Percentiles rank a stretch among this genome's conserved stretches.
phyloP scores from a whole-genome alignment of 2,329 filamentous ascomycete species.

The Claviceps quebecensis region DNA sequence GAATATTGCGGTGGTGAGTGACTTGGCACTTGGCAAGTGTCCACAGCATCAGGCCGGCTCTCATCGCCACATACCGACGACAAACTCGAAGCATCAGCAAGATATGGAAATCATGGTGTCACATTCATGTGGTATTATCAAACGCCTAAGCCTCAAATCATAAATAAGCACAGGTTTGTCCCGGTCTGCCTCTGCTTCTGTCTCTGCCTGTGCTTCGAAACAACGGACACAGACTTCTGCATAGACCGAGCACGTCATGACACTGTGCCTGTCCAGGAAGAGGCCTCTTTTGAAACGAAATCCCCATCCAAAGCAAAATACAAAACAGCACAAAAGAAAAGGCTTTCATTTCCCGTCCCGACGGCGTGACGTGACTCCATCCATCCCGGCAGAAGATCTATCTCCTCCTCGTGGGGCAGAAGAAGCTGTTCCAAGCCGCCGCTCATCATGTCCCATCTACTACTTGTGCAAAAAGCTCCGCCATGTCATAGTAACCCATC shows the following conservation, averaged over 20 bases:
- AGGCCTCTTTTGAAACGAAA: background rate
- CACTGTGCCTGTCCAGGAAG: background rate
- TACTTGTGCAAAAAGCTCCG: background rate
- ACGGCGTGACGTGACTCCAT: conserved; percentile 19
- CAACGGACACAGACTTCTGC: too few relatives aligned
- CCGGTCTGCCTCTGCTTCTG: too few relatives aligned
- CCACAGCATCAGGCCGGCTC: too few relatives aligned
- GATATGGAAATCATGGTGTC: too few relatives aligned
- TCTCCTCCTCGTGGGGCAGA: conserved; percentile 10
- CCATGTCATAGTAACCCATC: background rate
- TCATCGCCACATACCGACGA: too few relatives aligned
- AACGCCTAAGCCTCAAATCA: too few relatives aligned
- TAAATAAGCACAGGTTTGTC: too few relatives aligned
- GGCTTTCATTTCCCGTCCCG: conserved; percentile 7
- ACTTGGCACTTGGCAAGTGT: too few relatives aligned
- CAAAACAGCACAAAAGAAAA: conserved; percentile 6
- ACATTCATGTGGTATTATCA: too few relatives aligned
- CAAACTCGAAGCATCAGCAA: too few relatives aligned
- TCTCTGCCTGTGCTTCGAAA: too few relatives aligned
- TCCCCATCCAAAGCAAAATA: conserved; percentile 16
- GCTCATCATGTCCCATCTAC: background rate
- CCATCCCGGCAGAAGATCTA: conserved; percentile 20
- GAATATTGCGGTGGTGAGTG: too few relatives aligned
- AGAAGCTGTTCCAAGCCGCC: background rate
- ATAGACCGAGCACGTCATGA: background rate